Percentiles rank a stretch among this genome's conserved stretches.
These are phyloP conservation scores for Tillandsia leiboldiana DNA, from an alignment of 176 grass and related monocot genomes.

Conservation along the genomic window DNA sequence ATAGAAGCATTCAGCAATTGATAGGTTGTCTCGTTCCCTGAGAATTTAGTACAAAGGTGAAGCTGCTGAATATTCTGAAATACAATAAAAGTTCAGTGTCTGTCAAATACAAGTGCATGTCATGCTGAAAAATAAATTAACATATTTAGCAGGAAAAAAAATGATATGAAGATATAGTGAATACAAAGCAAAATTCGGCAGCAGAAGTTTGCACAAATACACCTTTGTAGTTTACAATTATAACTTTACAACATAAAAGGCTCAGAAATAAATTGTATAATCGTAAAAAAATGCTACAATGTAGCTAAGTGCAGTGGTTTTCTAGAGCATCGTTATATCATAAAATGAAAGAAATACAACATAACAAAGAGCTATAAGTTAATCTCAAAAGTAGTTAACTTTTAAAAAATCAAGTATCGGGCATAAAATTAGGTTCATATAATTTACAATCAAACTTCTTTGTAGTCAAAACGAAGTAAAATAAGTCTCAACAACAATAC, in stretches of 20 bases:
- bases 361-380: not conserved
- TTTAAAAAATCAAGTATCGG: too few species aligned
- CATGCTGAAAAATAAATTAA: constrained; percentile 1
- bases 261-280: too few species aligned
- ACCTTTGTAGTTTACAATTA: not conserved
- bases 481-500: too few species aligned
- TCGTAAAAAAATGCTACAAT: too few species aligned
- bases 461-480: too few species aligned
- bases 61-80: constrained; percentile 78
- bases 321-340: not conserved
- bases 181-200: not conserved
- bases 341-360: constrained; percentile 5
- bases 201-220: not conserved
- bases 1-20: constrained; percentile 69
- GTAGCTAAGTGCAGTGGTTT: too few species aligned
- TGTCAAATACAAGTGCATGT: constrained; percentile 3
- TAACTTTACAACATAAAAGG: constrained; percentile 1
- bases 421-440: too few species aligned
- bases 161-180: not conserved
- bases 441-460: too few species aligned
- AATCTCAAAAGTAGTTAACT: too few species aligned
- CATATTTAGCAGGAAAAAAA: constrained; percentile 6
- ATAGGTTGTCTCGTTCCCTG: constrained; percentile 25
- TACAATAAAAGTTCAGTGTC: constrained; percentile 26
- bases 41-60: constrained; percentile 36